Conservation (phyloP, 768 basidiomycete species). For the Psilocybe subaeruginosa region DNA sequence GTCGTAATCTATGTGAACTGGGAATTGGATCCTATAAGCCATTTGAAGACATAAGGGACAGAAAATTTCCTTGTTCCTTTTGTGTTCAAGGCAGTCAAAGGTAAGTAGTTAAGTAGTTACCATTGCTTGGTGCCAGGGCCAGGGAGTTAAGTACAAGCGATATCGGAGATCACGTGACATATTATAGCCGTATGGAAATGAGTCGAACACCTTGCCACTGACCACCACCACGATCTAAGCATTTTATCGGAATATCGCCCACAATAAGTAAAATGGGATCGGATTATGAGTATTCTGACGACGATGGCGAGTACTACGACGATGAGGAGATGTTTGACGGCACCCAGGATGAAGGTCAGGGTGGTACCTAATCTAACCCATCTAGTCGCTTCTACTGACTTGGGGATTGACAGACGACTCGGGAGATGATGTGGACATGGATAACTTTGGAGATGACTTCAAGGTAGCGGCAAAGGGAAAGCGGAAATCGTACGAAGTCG, state of each 20-base stretch:
- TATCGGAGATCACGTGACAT: background rate
- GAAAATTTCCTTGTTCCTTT: no score
- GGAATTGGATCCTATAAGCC: no score
- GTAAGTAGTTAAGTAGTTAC: no score
- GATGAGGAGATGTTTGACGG: slow-evolving; percentile 76
- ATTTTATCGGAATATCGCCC: background rate
- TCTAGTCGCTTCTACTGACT: background rate
- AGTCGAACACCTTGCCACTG: background rate
- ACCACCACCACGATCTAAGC: no score
- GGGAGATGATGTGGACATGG: slow-evolving; percentile 74
- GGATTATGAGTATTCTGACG: slow-evolving; percentile 74
- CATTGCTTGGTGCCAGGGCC: no score
- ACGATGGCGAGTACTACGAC: slow-evolving; percentile 66
- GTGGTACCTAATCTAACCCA: slow-evolving; percentile 5
- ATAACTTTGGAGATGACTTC: slow-evolving; percentile 66
- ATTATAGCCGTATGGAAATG: background rate
- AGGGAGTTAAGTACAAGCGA: no score
- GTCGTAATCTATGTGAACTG: no score
- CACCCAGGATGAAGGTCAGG: slow-evolving; percentile 56
- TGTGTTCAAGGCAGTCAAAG: no score
- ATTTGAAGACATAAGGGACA: no score
- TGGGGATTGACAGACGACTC: slow-evolving; percentile 22
- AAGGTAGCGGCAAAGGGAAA: slow-evolving; percentile 56
- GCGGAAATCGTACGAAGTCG: slow-evolving; percentile 81
- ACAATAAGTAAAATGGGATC: slow-evolving; percentile 41